These are phyloP conservation scores for Remersonia thermophila DNA, from an alignment of 2,329 filamentous ascomycete genomes.

Conservation along the genomic window DNA sequence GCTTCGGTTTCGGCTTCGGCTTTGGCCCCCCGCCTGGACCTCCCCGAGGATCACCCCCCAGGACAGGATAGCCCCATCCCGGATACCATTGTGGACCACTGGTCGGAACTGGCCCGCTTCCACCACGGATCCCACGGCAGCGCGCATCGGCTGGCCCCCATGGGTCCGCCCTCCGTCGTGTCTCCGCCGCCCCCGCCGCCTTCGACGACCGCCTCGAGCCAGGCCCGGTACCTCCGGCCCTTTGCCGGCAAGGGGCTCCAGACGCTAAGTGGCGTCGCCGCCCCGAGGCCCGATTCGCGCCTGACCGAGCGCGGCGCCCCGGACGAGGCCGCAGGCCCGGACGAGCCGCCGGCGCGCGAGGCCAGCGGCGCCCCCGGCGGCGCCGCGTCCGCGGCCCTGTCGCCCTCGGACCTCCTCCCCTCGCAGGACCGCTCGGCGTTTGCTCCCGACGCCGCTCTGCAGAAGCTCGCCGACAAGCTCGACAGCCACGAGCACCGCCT, in stretches of 20 bases:
- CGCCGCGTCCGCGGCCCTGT: constrained; percentile 2
- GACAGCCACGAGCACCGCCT: constrained; percentile 52
- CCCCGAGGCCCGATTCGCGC: constrained; percentile 6
- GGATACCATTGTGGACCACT: constrained; percentile 41
- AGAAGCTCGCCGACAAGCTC: constrained; percentile 39
- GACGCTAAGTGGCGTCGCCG: constrained; percentile 34
- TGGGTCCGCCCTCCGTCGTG: constrained; percentile 38
- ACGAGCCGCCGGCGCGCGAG: constrained; percentile 2
- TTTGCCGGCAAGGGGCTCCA: constrained; percentile 44
- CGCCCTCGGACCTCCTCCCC: constrained; percentile 6
- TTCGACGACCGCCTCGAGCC: constrained; percentile 39
- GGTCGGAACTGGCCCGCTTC: constrained; percentile 32
- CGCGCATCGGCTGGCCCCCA: constrained; percentile 31
- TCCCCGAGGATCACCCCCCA: constrained; percentile 18
- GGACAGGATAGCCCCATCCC: constrained; percentile 34
- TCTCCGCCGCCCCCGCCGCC: constrained; percentile 36
- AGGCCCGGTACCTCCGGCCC: constrained; percentile 38
- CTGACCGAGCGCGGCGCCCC: neutral
- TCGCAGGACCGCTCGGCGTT: constrained; percentile 7
- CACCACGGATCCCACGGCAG: constrained; percentile 22
- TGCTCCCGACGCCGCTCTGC: constrained; percentile 24
- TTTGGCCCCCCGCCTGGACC: constrained; percentile 8
- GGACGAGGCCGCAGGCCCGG: constrained; percentile 1
- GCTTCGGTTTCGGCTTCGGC: too few relatives aligned
- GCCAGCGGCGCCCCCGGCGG: neutral